A percentile compares a stretch with the other conserved stretches of the same genome.
phyloP scores from a whole-genome alignment of 176 grass and related monocot species.

The Cocos nucifera region DNA sequence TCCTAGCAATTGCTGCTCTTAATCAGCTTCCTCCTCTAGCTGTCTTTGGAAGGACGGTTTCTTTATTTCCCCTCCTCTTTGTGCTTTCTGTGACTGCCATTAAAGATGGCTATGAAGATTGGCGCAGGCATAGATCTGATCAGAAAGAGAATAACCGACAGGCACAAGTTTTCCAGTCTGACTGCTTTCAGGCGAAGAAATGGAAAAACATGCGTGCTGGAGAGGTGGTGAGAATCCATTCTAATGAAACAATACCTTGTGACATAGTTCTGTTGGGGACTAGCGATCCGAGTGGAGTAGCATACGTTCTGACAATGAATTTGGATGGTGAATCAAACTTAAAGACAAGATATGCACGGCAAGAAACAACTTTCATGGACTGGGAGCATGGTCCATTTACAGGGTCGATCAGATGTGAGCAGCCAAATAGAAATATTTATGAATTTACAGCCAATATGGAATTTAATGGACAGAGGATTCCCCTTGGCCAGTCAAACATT shows the following conservation, averaged over 20 bases:
- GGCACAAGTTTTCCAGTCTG: constrained; percentile 72
- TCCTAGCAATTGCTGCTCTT: constrained; percentile 95
- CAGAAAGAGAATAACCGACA: constrained; percentile 95
- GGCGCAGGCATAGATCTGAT: constrained; percentile 92
- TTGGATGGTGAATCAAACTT: constrained; percentile 97
- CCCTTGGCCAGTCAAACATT: constrained; percentile 96
- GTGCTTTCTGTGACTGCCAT: constrained; percentile 96
- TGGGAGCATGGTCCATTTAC: constrained; percentile 33
- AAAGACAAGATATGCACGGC: constrained; percentile 96
- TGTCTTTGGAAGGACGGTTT: constrained; percentile 96
- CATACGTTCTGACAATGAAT: constrained; percentile 99
- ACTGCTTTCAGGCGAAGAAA: constrained; percentile 71
- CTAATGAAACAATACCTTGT: constrained; percentile 91
- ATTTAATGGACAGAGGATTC: constrained; percentile 63
- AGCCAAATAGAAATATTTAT: constrained; percentile 97
- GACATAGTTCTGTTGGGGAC: constrained; percentile 91
- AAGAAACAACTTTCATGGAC: constrained; percentile 73
- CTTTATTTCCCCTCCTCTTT: constrained; percentile 90
- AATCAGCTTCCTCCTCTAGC: constrained; percentile 98
- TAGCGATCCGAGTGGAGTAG: constrained; percentile 90
- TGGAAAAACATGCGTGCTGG: constrained; percentile 94
- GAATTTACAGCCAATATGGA: constrained; percentile 98
- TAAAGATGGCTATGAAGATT: constrained; percentile 99
- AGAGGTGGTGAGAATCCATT: constrained; percentile 82
- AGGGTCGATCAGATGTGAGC: constrained; percentile 82